Base-by-base conservation (phyloP, 2,329 filamentous ascomycete genomes). In the Dichotomopilus funicola region DNA sequence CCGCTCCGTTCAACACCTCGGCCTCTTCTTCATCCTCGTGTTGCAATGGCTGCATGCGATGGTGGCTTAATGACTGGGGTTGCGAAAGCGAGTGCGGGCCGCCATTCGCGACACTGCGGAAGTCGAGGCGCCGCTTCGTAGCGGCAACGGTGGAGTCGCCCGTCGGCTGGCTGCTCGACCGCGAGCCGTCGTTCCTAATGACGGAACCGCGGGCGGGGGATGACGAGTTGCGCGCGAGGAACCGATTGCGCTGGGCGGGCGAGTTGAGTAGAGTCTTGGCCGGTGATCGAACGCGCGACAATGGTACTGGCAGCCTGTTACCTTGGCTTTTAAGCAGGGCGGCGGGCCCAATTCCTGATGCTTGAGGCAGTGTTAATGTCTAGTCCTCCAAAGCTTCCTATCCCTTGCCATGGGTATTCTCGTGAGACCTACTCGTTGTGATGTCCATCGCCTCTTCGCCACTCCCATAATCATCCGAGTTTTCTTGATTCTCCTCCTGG, bases 181-280 rank as follows among this genome's bases (percentile, higher is more conserved):
- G 36, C 31, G 53, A 12, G 6, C 52, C 51, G 48, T 54, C 54
- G 43, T 56, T 55, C 51, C 54, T 61, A 54, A 67, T 56, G 50
- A 72, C 59, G 1, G 71, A 69, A n/a, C 71, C 74, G 27, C 73
- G 73, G 8, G 69, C 66, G 0, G 79, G 76, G 12, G 77, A 81
- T 10, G 79, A 79, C 7, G 56, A 55, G 13, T 73, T 72, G 45
- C 76, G 79, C 35, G 75, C 78, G 52, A 85, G 69, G 48, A 78
- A 78, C 4, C 80, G 82, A 62, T 82, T 83, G 54, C 79, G 78
- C 59, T 82, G 78, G 33, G 86, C 83, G 0, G 86, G 86, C 2
- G 79, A 82, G 10, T 75, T 72, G 33, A 83, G 74, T 37, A 77
- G 72, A 3, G 85, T 85, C 69, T 87, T 88, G 53, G 80, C 75